Evolutionary conservation across 768 basidiomycete genomes (phyloP).

Genomic region (Astraeus odoratus): DNA sequence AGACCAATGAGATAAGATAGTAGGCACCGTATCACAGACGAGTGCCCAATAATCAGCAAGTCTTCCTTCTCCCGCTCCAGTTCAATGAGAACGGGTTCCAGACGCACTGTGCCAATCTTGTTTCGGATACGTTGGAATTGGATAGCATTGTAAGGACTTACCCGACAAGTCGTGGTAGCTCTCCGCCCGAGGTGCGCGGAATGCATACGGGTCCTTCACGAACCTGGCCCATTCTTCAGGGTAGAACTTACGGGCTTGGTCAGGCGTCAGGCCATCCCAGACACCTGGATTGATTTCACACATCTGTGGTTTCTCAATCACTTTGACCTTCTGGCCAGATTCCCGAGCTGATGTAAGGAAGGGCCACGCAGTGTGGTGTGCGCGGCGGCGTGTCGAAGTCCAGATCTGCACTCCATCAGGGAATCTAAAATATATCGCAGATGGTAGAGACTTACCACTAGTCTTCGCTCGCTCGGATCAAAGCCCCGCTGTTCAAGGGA

Average conservation of each 20-base stretch:
- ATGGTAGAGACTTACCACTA: conserved; percentile 46
- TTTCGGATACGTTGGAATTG: neutral
- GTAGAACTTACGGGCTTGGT: conserved; percentile 84
- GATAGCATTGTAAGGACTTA: conserved; percentile 25
- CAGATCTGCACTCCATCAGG: conserved; percentile 59
- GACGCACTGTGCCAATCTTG: conserved; percentile 55
- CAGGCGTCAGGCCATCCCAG: conserved; percentile 92
- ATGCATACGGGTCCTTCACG: conserved; percentile 87
- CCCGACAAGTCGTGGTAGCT: conserved; percentile 94
- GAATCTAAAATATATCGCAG: neutral
- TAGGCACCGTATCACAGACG: conserved; percentile 94
- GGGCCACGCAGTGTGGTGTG: conserved; percentile 96
- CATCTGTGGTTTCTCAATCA: conserved; percentile 96
- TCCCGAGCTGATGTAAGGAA: conserved; percentile 46
- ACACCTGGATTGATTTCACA: conserved; percentile 96
- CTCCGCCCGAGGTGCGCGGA: conserved; percentile 88
- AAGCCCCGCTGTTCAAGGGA: conserved; percentile 66
- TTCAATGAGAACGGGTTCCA: conserved; percentile 92
- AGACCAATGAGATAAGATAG: conserved; percentile 90
- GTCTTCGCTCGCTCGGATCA: conserved; percentile 49
- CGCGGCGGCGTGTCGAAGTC: conserved; percentile 90
- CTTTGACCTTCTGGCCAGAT: conserved; percentile 53
- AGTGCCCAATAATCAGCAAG: conserved; percentile 92
- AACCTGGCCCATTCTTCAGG: conserved; percentile 94
- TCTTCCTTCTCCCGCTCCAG: conserved; percentile 93